These are phyloP conservation scores for Cylindrotheca fusiformis DNA, from an alignment of 108 stramenopile species.

Conservation along the genomic window DNA sequence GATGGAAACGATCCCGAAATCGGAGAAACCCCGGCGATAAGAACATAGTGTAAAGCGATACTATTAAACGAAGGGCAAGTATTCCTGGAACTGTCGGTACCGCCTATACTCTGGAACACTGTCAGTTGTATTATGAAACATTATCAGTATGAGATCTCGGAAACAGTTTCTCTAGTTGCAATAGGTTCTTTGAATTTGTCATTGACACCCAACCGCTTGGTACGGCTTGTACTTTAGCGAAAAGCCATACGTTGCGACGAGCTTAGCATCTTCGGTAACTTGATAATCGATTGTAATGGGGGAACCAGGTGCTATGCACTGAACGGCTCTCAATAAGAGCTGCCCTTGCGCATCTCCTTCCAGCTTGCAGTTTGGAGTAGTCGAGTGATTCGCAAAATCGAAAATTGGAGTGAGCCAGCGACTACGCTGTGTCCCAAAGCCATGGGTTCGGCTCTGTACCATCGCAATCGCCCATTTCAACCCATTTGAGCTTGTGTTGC, in stretches of 20 bases:
- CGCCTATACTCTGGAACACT: no score
- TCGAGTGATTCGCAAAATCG: slow-evolving; percentile 15
- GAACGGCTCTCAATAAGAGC: slow-evolving; percentile 1
- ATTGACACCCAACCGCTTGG: no score
- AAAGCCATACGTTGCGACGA: slow-evolving; percentile 17
- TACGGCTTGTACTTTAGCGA: slow-evolving; percentile 3
- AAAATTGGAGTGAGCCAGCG: slow-evolving; percentile 19
- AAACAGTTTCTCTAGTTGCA: no score
- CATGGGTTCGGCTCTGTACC: slow-evolving; percentile 13
- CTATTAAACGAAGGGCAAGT: no score
- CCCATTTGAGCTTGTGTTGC: neutral
- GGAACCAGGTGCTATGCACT: neutral
- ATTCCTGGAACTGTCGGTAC: no score
- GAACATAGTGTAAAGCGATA: no score
- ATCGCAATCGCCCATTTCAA: slow-evolving; percentile 16
- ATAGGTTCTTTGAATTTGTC: no score
- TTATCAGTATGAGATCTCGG: no score
- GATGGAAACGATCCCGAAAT: no score
- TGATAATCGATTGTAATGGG: slow-evolving; percentile 21
- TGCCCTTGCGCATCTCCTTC: slow-evolving; percentile 4
- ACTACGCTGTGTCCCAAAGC: slow-evolving; percentile 9
- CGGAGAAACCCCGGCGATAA: no score
- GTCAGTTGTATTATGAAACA: no score
- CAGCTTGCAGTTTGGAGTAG: slow-evolving; percentile 1
- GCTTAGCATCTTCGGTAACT: slow-evolving; percentile 13